Evolutionary conservation across 2,329 filamentous ascomycete species (phyloP), one percentile per base, ranked within the genome.

Genomic region (Pestalotiopsis sp.): DNA sequence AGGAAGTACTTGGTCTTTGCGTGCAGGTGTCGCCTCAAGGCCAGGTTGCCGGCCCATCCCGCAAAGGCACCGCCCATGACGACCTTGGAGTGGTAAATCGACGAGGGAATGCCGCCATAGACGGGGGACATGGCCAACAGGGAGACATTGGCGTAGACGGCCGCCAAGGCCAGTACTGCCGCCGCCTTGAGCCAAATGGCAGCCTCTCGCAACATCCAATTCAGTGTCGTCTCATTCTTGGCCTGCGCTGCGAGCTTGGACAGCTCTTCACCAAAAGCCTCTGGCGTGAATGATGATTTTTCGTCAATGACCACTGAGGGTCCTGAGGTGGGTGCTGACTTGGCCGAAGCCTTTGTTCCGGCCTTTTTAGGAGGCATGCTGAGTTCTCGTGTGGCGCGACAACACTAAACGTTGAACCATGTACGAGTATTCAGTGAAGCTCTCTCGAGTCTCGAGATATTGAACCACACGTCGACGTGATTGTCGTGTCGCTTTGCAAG

Each of bases 31-130:
- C 83, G 80, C 66, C 80, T 82, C 49, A 93, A 76, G 13, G 85
- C 82, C 62, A 91, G 78, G 76, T 92, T 93, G 31, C 87, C 85
- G 9, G 92, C 86, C 87, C 93, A 93, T 41, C 93, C 94, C 17
- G 90, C 79, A 70, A 94, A 91, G 70, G 90, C 89, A 36, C 89
- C 90, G 3, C 87, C 82, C 73, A 90, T 90, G 71, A 94, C 83
- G 70, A 90, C 86, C 76, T 88, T 87, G 65, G 85, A 82, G 78
- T 98, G 95, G 79, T 91, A 92, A 72, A 91, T 84, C 1, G 89
- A 87, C 0, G 94, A 85, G 1, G 95, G 93, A 49, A 97, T 93
- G 17, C 91, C 90, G 66, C 96, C 96, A 80, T 97, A 98, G 12
- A 97, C 92, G 2, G 96, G 96, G 23, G 94, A 93, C 41, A 98